phyloP scores from a whole-genome alignment of 2,329 filamentous ascomycete genomes.

The Ascosphaera apis region DNA sequence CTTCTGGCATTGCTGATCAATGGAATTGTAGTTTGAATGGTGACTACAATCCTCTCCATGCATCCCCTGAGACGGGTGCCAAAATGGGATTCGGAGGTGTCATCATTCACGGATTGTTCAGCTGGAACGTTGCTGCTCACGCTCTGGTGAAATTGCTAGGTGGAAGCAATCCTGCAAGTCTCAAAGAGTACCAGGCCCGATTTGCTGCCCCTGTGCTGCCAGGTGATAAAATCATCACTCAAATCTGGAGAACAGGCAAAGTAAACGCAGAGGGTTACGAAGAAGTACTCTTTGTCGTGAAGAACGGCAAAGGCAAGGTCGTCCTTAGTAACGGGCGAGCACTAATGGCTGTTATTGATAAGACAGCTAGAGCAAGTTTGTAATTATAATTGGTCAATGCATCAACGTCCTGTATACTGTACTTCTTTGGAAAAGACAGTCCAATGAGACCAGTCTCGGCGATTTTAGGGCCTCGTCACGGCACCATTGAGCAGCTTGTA shows the following conservation, averaged over 20 bases:
- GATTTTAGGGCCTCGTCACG: too few species aligned
- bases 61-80: conserved; percentile 58
- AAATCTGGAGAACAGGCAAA: conserved; percentile 58
- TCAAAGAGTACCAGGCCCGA: conserved; percentile 72
- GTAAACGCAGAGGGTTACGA: conserved; percentile 42
- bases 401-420: too few species aligned
- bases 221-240: conserved; percentile 57
- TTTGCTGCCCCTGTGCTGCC: conserved; percentile 71
- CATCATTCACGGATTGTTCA: conserved; percentile 77
- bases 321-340: conserved; percentile 73
- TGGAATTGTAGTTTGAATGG: conserved; percentile 44
- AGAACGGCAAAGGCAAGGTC: conserved; percentile 59
- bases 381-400: conserved; percentile 9
- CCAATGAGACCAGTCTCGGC: too few species aligned
- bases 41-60: conserved; percentile 86
- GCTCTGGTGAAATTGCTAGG: conserved; percentile 51
- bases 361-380: conserved; percentile 45
- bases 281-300: conserved; percentile 60
- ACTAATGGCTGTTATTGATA: conserved; percentile 41
- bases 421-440: too few species aligned
- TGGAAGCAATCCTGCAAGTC: conserved; percentile 52
- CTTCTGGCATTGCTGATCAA: not conserved
- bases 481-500: too few species aligned
- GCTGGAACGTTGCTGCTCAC: conserved; percentile 61
- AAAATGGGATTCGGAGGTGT: conserved; percentile 80